These are phyloP conservation scores for Fusarium transvaalense DNA, from an alignment of 2,329 filamentous ascomycete species.

Conservation along the genomic window DNA sequence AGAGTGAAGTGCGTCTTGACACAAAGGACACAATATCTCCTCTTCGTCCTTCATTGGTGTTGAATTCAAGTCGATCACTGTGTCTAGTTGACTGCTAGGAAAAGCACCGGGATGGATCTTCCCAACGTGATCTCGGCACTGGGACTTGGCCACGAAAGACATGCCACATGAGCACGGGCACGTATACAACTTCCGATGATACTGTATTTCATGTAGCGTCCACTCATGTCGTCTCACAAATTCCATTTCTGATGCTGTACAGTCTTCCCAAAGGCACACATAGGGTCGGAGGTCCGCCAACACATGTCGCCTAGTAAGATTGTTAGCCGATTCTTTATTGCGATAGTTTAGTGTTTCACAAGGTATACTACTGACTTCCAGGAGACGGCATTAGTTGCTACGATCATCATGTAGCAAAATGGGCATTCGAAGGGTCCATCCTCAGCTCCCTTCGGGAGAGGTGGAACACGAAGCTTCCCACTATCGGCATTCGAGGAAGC, in stretches of 20 bases:
- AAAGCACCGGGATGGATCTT: fast-evolving
- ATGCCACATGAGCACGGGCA: neutral
- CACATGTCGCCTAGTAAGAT: fast-evolving
- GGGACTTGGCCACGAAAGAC: fast-evolving
- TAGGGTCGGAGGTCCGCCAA: neutral
- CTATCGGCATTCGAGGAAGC: neutral
- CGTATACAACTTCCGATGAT: neutral
- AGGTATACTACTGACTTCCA: fast-evolving
- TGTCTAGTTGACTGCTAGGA: fast-evolving
- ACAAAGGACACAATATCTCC: neutral
- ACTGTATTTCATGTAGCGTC: neutral
- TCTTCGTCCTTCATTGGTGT: fast-evolving
- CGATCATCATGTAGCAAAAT: constrained; percentile 9
- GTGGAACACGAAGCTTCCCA: fast-evolving
- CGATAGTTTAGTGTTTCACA: neutral
- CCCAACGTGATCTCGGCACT: neutral
- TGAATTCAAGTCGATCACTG: neutral
- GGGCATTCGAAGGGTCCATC: constrained; percentile 16
- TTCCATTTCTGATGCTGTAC: neutral
- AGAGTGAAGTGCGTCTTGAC: fast-evolving
- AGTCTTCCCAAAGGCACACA: neutral
- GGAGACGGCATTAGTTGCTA: neutral
- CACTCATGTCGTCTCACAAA: neutral
- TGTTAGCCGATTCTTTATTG: neutral
- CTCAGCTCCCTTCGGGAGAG: neutral